Evolutionary conservation across 202 grass and related monocot genomes (phyloP), one percentile per base, ranked within the genome.

Genomic region (Eragrostis tef): DNA sequence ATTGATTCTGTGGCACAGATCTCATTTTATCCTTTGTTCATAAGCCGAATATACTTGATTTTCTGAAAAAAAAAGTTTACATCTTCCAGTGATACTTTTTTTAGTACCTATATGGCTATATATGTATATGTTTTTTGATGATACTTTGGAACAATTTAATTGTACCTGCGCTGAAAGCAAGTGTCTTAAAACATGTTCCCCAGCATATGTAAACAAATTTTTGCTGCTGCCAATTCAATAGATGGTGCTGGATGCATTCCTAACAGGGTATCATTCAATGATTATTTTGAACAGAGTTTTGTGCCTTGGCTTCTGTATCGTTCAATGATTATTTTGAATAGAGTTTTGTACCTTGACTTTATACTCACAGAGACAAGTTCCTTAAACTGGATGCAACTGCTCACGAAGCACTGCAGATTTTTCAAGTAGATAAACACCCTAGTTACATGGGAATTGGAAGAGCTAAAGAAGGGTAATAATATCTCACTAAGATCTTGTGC

Each of bases 371-470:
- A 89, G 88, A 98, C 4, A 94, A 88, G 82, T 98, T 91, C 88
- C 84, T 98, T 31, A 98, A 98, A 93, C 88, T 94, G 27, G 94
- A 98, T 80, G 90, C 92, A 79, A 89, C 92, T 84, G 88, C 94
- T 84, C 76, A 98, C 84, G 94, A 98, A 73, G 94, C 88, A 44
- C 89, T 98, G 71, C 92, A 98, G 57, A 93, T 94, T 87, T 98
- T 98, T 91, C 92, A 98, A 93, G 84, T 94, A 72, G 94, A 94
- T 77, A 98, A 94, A 81, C 94, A 98, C 59, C 91, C 94, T 56
- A 98, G 92, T 88, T 89, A 92, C 76, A 98, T 98, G 94, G 92
- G 94, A 82, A 98, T 98, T 72, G 94, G 94, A 86, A 92, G 88
- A 81, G 86, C 94, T 77, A 98, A 98, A 80, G 94, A 98, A 98